Conservation (phyloP, 805 yeast species). For the Yarrowia sp. region DNA sequence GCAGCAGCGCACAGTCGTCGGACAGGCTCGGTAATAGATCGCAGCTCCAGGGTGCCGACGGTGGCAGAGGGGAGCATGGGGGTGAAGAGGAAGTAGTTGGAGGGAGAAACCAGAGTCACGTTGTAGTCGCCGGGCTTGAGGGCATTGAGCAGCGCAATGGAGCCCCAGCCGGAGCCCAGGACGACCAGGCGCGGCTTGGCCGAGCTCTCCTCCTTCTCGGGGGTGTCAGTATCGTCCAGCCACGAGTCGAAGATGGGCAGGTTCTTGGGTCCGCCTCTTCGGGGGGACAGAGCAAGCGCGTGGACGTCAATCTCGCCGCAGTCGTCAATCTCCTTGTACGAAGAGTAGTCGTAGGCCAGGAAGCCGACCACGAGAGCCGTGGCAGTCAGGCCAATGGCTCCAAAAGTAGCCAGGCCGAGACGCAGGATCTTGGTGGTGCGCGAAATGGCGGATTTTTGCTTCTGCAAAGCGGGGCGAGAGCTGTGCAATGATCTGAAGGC, state of each 20-base stretch:
- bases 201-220: constrained; percentile 33
- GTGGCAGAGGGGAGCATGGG: constrained; percentile 70
- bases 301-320: constrained; percentile 46
- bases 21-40: constrained; percentile 62
- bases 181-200: constrained; percentile 54
- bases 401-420: constrained; percentile 16
- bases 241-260: constrained; percentile 57
- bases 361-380: constrained; percentile 44
- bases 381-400: constrained; percentile 30
- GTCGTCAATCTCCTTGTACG: constrained; percentile 39
- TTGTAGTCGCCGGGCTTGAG: constrained; percentile 56
- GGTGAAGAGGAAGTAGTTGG: constrained; percentile 66
- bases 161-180: constrained; percentile 72
- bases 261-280: constrained; percentile 67
- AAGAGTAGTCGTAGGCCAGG: constrained; percentile 49
- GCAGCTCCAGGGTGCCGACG: constrained; percentile 65
- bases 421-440: neutral
- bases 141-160: constrained; percentile 56
- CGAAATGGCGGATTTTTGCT: neutral
- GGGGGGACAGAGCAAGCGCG: constrained; percentile 52
- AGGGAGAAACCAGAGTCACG: constrained; percentile 65
- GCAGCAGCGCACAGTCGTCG: constrained; percentile 53
- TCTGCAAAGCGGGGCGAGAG: neutral
- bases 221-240: constrained; percentile 57
- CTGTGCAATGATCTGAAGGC: neutral